Evolutionary conservation across 2,329 filamentous ascomycete species (phyloP), one percentile per base, ranked within the genome.

Genomic region (Penicillium brevicompactum): DNA sequence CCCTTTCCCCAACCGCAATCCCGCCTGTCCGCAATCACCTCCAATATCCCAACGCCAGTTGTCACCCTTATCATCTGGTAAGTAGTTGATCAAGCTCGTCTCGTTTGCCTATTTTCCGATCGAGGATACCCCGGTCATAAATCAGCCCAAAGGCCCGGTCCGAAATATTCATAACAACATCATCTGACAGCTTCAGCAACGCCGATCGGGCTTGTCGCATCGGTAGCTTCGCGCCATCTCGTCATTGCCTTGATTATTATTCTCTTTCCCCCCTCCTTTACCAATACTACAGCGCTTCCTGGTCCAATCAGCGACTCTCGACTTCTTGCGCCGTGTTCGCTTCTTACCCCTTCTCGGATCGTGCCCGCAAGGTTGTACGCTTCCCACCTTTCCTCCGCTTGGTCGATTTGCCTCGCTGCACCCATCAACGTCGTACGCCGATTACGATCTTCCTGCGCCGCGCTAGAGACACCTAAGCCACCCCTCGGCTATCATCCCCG

Each of bases 141-240:
- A 42, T 41, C 18, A 40, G 11, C 46, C 18, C 37, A 27, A 53
- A 38, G 51, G 51, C 45, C 42, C 51, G 45, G 51, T 49, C 51
- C 51, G 51, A 53, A 32, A 49, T 37, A 47, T 43, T 21, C 27
- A 32, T 49, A 53, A 49, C 32, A 30, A 9, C 58, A 58, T 64
- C 60, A 64, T 64, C 62, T 63, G 62, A 63, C 60, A 62, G 47
- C 51, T 61, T 49, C 31, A 53, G 46, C 43, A 40, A 53, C 58
- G 55, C 59, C 57, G 58, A 64, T 66, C 55, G 59, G 60, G 58
- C 46, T 62, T 58, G 55, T 63, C 60, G 56, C 62, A 65, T 65
- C 57, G 55, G 57, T 62, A 65, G 62, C 62, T 63, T 51, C 51
- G 55, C 61, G 59, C 62, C 57, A 64, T 64, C 59, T 62, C 62